Base-by-base conservation (phyloP, 306 rosid species). In the Begonia fuchsioides region DNA sequence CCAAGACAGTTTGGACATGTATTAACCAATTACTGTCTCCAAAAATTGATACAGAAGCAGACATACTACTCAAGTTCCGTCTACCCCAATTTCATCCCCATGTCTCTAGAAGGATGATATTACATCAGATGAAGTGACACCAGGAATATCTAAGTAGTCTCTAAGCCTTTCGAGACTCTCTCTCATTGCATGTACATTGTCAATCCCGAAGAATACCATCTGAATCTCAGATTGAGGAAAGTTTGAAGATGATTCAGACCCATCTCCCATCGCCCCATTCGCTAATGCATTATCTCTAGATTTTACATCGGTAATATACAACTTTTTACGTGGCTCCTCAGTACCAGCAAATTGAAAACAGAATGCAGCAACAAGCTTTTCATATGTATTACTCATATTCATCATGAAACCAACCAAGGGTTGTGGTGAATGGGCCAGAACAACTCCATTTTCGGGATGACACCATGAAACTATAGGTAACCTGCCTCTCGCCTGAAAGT, bases 181-280 rank as follows among this genome's bases (percentile, higher is more conserved):
- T 56, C 98, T 75, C 98, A 90, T 90, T 6, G 87, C 87, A 67
- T 85, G 98, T 55, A 90, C 85, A 79, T 90, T 90, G 75, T 90
- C 98, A 68, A 90, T 85, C 68, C 98, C 98, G 65, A 90, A 79
- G 70, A 81, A 90, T 46, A 90, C 81, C 51, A 90, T 52, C 98
- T 90, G 76, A 57, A 88, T 95, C 92, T 90, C 95, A 38, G 94
- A 85, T 69, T 90, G 98, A 54, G 64, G 75, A 63, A 85, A 90
- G 69, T 90, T 69, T 51, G 98, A 73, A 12, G 98, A 90, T 53
- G 98, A 90, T 68, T 90, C 98, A 0, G 98, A 90, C 61, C 98
- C 95, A 71, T 95, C 98, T 62, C 98, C 98, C 95, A 84, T 81
- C 56, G 98, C 98, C 55, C 95, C 86, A 75, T 90, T 90, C 48